phyloP scores from a whole-genome alignment of 139 green algal genomes.

The Micractinium conductrix region DNA sequence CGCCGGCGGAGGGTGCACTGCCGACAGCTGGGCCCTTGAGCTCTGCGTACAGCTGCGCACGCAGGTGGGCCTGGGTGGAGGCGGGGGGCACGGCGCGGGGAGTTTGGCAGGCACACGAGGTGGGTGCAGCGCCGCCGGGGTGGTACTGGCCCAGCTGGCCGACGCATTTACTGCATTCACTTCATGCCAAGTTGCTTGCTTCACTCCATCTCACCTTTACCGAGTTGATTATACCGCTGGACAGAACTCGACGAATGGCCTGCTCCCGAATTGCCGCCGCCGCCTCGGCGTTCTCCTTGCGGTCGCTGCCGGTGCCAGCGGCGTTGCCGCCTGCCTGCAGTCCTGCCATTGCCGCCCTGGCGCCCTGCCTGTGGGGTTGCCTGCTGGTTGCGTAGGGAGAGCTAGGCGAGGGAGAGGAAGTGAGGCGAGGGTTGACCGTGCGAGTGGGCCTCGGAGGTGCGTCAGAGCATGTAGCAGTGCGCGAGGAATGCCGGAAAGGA shows the following conservation, averaged over 20 bases:
- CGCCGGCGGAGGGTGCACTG: neutral
- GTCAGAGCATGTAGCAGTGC: no score
- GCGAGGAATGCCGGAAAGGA: no score
- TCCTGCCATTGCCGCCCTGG: no score
- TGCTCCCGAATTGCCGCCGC: neutral
- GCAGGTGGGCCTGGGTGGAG: conserved; percentile 26
- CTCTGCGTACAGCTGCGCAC: conserved; percentile 22
- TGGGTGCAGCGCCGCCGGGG: neutral
- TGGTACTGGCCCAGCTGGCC: neutral
- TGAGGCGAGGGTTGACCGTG: no score
- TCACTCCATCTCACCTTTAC: conserved; percentile 32
- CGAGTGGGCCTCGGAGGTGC: no score
- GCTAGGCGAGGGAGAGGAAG: no score
- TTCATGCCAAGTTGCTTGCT: no score
- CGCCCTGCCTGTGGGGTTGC: no score
- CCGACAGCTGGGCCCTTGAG: neutral
- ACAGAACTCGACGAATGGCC: neutral
- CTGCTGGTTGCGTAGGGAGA: no score
- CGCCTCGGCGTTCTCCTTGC: neutral
- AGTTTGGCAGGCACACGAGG: neutral
- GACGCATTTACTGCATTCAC: neutral
- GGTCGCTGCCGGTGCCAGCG: neutral
- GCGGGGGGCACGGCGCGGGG: neutral
- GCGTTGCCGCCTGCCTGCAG: no score
- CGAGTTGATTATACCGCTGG: conserved; percentile 10